Evolutionary conservation across 2,329 filamentous ascomycete species (phyloP), one percentile per base, ranked within the genome.

Genomic region (Talaromyces piceae): DNA sequence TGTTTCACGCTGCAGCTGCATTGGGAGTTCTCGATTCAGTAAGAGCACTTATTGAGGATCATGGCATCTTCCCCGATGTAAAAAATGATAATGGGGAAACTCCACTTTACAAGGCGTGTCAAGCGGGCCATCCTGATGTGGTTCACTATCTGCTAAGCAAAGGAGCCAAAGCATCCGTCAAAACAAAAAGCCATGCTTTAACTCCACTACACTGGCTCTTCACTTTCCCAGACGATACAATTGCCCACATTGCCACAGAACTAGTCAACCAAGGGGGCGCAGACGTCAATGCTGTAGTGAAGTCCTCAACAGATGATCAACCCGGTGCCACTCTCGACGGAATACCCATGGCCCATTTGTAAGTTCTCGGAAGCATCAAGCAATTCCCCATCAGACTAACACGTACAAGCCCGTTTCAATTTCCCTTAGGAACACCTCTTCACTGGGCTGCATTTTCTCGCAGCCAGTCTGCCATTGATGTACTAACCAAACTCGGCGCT

Each of bases 121-220:
- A 64, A 44, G 62, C 61, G 4, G 62, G 61, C 7, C 62, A 63
- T 46, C 47, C 54, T 5, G 30, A 57, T 2, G 54, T 60, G n/a
- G 56, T 64, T 31, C 41, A 60, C 13, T 52, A 56, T 25, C 54
- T 63, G 41, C 57, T 64, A 30, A 54, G 61, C 13, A 52, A 54
- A 12, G 57, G 59, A 5, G 62, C 62, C 23, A 56, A 49, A 37
- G 53, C 57, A 50, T 55, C 51, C 2, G 51, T 50, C n/a, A 27
- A 45, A 23, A 63, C 59, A 7, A 57, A 44, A 22, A 39, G 56
- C 11, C 57, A 59, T 18, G 49, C 49, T 26, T 11, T 57, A 12
- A 61, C 58, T 7, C 47, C 61, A 1, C 41, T 63, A 1, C 61
- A 63, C 55, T 63, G 61, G 61, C 47, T 63, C 2, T 63, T 63